Evolutionary conservation across 2,329 filamentous ascomycete genomes (phyloP).

Genomic region (Aspergillus sojae): DNA sequence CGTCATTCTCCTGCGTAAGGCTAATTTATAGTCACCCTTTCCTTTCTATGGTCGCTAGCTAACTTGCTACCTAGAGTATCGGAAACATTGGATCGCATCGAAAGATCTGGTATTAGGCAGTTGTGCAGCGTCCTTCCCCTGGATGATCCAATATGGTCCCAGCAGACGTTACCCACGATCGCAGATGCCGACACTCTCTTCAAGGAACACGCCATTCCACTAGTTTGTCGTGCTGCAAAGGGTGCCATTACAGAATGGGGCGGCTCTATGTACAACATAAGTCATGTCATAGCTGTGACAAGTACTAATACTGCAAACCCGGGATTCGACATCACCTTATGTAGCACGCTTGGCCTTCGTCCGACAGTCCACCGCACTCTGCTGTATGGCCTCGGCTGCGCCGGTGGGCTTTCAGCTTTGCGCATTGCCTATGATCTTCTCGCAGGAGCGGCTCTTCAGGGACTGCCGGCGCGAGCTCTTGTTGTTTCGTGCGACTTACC

Average conservation of each 20-base stretch:
- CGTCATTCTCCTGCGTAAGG: background rate
- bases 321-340: conserved; percentile 68
- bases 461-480: conserved; percentile 64
- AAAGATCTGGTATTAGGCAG: background rate
- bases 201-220: background rate
- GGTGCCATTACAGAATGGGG: background rate
- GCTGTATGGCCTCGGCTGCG: conserved; percentile 68
- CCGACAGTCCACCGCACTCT: conserved; percentile 65
- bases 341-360: conserved; percentile 60
- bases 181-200: background rate
- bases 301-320: conserved; percentile 72
- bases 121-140: background rate
- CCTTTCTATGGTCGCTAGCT: background rate
- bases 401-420: conserved; percentile 64
- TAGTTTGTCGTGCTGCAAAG: background rate
- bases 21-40: background rate
- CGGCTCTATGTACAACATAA: conserved; percentile 47
- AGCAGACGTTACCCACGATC: background rate
- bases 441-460: conserved; percentile 61
- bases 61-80: background rate
- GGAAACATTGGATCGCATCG: background rate
- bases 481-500: conserved; percentile 55
- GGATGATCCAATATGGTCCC: background rate
- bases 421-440: conserved; percentile 69
- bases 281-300: conserved; percentile 68